Evolutionary conservation across 2,329 filamentous ascomycete genomes (phyloP), one percentile per base, ranked within the genome.

Genomic region (Raffaelea albimanens): DNA sequence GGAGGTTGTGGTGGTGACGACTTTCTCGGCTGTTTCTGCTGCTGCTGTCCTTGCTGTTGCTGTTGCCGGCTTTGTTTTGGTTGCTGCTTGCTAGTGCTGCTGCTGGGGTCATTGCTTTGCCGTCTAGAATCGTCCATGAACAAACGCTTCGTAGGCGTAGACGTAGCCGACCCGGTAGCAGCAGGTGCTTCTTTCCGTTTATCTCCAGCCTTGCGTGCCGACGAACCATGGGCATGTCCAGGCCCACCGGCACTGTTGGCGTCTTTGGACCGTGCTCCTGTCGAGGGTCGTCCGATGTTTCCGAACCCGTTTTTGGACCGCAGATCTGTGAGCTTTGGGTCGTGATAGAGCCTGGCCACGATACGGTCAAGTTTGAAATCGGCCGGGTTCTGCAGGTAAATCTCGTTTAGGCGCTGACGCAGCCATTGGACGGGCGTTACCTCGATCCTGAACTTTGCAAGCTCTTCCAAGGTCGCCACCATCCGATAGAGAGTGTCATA

Each of bases 401-500:
- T 59, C 58, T 80, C 74, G 51, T 73, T 65, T 43, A 80, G 64
- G 13, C 76, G 72, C 33, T 79, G 75, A 4, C 76, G 72, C 46
- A 80, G 62, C 76, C 76, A 80, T 22, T 78, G 68, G 3, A 76
- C 59, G 0, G 76, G 75, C 2, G 66, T 67, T 19, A 79, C 62
- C 34, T 75, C 71, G 5, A 78, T 65, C 25, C 69, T 66, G 48
- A 76, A 78, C 55, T 72, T 75, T 47, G 65, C 67, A 40, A 80
- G 62, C 57, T 78, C 74, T 3, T 70, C 67, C 23, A 78, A 64
- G 0, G 75, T 70, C 43, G 76, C 72, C 34, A 70, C 72, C 33
- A 80, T 60, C 3, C 76, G 71, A 55, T 74, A 78, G 3, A 80
- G 60, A 0, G 75, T 79, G 52, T 80, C 75, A 53, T 80, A 80